Percentiles rank a stretch among this genome's conserved stretches.
Evolutionary conservation across 768 basidiomycete species (phyloP).

Genomic region (Rhizopogon rudus): DNA sequence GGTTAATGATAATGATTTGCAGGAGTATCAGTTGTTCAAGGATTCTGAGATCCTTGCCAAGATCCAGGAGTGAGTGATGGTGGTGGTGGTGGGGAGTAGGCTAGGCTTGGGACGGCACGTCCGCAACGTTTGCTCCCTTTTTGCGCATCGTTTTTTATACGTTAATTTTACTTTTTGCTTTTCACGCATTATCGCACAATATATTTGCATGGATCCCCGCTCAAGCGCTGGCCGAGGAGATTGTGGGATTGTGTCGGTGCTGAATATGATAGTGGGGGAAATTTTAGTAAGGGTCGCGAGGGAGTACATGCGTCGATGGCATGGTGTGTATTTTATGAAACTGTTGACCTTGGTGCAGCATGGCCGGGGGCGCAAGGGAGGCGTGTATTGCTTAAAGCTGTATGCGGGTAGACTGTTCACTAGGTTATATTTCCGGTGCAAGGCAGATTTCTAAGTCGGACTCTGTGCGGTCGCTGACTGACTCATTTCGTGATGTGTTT

Average conservation of each 20-base stretch:
- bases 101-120: not conserved
- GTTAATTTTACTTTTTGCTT: slow-evolving; percentile 11
- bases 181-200: slow-evolving; percentile 18
- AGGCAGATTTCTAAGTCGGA: too few relatives aligned
- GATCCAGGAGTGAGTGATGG: slow-evolving; percentile 68
- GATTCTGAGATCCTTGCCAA: slow-evolving; percentile 95
- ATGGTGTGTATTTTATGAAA: not conserved
- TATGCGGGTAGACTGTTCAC: too few relatives aligned
- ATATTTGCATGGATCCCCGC: slow-evolving; percentile 23
- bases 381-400: too few relatives aligned
- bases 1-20: not conserved
- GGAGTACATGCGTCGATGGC: not conserved
- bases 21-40: slow-evolving; percentile 96
- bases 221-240: slow-evolving; percentile 10
- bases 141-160: slow-evolving; percentile 9
- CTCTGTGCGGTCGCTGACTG: not conserved
- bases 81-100: not conserved
- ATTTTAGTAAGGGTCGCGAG: not conserved
- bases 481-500: not conserved
- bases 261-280: not conserved
- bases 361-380: too few relatives aligned
- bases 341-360: too few relatives aligned
- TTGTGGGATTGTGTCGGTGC: not conserved
- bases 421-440: too few relatives aligned
- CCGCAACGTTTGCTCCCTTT: slow-evolving; percentile 8